phyloP scores from a whole-genome alignment of 176 grass and related monocot species.

The Cenchrus fungigraminus region DNA sequence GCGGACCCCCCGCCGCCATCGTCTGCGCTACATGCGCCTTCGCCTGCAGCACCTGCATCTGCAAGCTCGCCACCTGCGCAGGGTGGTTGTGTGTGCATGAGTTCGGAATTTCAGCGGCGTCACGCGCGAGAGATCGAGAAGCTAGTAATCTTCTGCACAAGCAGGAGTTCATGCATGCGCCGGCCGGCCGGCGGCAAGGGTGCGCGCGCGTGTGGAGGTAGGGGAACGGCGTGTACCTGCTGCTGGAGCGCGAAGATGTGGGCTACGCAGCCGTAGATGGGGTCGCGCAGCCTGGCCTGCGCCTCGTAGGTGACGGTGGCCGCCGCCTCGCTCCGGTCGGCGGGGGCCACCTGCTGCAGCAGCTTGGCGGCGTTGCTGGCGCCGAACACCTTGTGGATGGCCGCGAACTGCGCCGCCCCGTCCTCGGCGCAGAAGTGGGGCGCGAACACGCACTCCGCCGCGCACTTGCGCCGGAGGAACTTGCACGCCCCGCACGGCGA shows the following conservation, averaged over 20 bases:
- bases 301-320: constrained; percentile 89
- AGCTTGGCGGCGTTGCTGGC: constrained; percentile 98
- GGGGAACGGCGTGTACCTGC: constrained; percentile 43
- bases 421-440: constrained; percentile 94
- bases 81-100: not conserved
- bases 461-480: constrained; percentile 86
- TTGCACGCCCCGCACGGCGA: constrained; percentile 97
- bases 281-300: constrained; percentile 84
- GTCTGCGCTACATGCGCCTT: constrained; percentile 48
- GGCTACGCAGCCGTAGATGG: constrained; percentile 89
- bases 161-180: not conserved
- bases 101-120: not conserved
- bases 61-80: constrained; percentile 43
- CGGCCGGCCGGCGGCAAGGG: not conserved
- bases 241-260: constrained; percentile 96
- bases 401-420: constrained; percentile 82
- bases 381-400: constrained; percentile 96
- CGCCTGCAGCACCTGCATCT: constrained; percentile 53
- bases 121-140: not conserved
- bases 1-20: constrained; percentile 18
- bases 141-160: not conserved
- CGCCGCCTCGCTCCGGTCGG: constrained; percentile 81
- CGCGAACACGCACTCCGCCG: constrained; percentile 87
- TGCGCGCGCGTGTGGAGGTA: not conserved
- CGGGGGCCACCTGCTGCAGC: constrained; percentile 67